Conservation (phyloP, 306 rosid genomes). For the Rosa persica region DNA sequence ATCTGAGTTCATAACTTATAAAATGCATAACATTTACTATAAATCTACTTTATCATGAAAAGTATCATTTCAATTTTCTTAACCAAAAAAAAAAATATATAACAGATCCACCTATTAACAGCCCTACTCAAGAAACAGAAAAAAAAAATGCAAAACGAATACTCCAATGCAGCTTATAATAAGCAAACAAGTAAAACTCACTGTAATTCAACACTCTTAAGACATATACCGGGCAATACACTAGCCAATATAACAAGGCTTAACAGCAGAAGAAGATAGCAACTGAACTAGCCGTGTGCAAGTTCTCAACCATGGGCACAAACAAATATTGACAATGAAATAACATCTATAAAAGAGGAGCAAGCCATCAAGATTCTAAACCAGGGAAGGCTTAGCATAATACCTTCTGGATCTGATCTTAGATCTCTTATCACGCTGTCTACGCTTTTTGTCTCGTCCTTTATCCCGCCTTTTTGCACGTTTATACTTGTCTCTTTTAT, state of each 20-base stretch:
- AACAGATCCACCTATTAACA: not conserved
- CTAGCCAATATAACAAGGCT: not conserved
- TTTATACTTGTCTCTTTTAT: constrained; percentile 64
- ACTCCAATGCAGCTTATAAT: not conserved
- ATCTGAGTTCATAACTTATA: not conserved
- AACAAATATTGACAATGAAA: not conserved
- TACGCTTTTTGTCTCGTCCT: constrained; percentile 60
- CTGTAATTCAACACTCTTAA: not conserved
- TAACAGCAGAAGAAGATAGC: not conserved
- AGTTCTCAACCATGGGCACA: not conserved
- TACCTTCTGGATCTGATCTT: constrained; percentile 79
- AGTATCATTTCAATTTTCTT: not conserved
- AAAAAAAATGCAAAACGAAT: not conserved
- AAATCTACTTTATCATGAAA: not conserved
- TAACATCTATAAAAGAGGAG: not conserved
- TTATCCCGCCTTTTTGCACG: constrained; percentile 68
- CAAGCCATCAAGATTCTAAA: not conserved
- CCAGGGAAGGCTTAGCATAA: constrained; percentile 9
- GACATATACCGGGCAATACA: not conserved
- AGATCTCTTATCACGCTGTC: constrained; percentile 60
- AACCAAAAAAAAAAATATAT: not conserved
- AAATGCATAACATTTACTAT: not conserved
- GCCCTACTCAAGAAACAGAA: not conserved
- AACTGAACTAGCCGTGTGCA: not conserved
- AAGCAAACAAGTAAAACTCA: not conserved